Conservation (phyloP, 192 early-diverging fungal genomes). For the Backusella morwellensis region DNA sequence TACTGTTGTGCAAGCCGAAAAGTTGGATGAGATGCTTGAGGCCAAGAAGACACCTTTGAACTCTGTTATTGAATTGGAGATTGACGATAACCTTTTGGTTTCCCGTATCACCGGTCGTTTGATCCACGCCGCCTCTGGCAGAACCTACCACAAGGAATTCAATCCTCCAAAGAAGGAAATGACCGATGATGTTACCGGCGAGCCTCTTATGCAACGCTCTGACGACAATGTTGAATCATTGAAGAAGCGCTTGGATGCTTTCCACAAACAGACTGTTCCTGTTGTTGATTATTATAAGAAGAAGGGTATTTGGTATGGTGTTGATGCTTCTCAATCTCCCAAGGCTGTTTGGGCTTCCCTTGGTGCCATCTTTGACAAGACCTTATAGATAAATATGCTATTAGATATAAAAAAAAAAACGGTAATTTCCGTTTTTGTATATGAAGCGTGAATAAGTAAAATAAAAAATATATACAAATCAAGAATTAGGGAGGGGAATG, state of each 20-base stretch:
- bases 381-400: conserved; percentile 32
- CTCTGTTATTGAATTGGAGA: conserved; percentile 87
- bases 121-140: conserved; percentile 90
- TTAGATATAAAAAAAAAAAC: background rate
- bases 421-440: background rate
- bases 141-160: conserved; percentile 96
- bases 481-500: background rate
- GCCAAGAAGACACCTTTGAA: conserved; percentile 73
- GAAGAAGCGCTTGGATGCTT: conserved; percentile 85
- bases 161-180: conserved; percentile 85
- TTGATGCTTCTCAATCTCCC: conserved; percentile 92
- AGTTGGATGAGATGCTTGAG: conserved; percentile 94
- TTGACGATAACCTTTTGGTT: conserved; percentile 91
- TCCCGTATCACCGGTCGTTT: conserved; percentile 94
- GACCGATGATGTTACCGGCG: conserved; percentile 95
- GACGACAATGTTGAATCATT: conserved; percentile 96
- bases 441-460: background rate
- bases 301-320: conserved; percentile 86
- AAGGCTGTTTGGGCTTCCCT: conserved; percentile 87
- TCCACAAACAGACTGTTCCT: conserved; percentile 78
- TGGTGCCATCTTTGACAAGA: conserved; percentile 81
- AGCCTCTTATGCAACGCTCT: conserved; percentile 94
- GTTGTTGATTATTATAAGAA: conserved; percentile 91
- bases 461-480: background rate
- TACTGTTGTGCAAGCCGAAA: conserved; percentile 96